Evolutionary conservation across 805 yeast species (phyloP).

Genomic region (Grigorovia jiainica): DNA sequence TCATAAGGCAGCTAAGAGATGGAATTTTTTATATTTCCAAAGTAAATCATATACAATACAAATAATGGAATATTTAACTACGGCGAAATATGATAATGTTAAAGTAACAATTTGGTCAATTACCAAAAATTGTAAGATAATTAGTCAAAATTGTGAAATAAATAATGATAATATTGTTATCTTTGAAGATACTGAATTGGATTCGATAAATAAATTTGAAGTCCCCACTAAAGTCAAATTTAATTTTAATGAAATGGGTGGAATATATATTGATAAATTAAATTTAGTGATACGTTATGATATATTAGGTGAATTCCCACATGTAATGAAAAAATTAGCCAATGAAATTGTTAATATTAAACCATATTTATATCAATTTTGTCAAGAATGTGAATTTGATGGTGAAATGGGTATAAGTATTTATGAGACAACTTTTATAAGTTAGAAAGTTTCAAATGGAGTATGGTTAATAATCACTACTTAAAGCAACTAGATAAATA

Average conservation of each 20-base stretch:
- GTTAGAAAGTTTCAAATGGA: slow-evolving; percentile 1
- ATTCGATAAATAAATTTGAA: slow-evolving; percentile 66
- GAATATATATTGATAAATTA: slow-evolving; percentile 39
- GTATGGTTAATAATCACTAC: background rate
- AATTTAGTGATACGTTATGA: slow-evolving; percentile 69
- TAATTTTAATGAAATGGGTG: slow-evolving; percentile 20
- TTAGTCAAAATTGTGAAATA: slow-evolving; percentile 40
- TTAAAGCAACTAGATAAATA: background rate
- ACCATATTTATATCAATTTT: slow-evolving; percentile 78
- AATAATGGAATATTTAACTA: slow-evolving; percentile 81
- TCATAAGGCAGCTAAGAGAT: slow-evolving; percentile 79
- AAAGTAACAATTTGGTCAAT: slow-evolving; percentile 30
- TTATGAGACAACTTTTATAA: slow-evolving; percentile 71
- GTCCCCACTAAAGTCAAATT: slow-evolving; percentile 44
- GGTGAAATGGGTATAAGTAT: slow-evolving; percentile 59
- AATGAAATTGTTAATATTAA: slow-evolving; percentile 75
- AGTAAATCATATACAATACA: slow-evolving; percentile 54
- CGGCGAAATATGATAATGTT: slow-evolving; percentile 51
- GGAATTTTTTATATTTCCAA: slow-evolving; percentile 82
- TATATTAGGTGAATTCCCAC: slow-evolving; percentile 82
- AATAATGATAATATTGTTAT: slow-evolving; percentile 40
- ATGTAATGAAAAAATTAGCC: slow-evolving; percentile 66
- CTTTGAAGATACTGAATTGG: slow-evolving; percentile 30
- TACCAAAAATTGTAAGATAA: slow-evolving; percentile 44
- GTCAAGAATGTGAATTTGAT: slow-evolving; percentile 46